Conservation (phyloP, 371 early-diverging fungal species). For the Mortierella sp. region DNA sequence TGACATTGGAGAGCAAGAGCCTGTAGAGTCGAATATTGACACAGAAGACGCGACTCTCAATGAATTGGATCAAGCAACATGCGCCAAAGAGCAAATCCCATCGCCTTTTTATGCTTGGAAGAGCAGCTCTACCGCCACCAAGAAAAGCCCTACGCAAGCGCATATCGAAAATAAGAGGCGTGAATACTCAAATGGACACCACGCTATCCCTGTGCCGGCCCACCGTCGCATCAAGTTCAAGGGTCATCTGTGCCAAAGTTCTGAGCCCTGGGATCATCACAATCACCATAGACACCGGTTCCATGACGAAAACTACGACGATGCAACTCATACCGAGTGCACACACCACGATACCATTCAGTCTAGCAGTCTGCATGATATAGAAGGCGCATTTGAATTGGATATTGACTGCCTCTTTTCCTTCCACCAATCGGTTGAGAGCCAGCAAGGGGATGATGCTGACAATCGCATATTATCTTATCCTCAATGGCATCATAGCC, state of each 20-base stretch:
- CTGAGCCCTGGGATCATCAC: slow-evolving; percentile 15
- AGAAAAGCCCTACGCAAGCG: not conserved
- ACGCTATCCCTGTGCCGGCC: slow-evolving; percentile 4
- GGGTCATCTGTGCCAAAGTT: not conserved
- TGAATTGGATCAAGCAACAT: not conserved
- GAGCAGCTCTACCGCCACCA: not conserved
- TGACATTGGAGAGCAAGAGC: not conserved
- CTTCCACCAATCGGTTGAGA: not conserved
- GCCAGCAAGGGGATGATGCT: not conserved
- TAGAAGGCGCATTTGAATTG: too few relatives aligned
- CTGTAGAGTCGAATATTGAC: not conserved
- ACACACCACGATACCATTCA: too few relatives aligned
- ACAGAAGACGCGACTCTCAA: not conserved
- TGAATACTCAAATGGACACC: slow-evolving; percentile 8
- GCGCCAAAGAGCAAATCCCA: not conserved
- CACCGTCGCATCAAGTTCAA: not conserved
- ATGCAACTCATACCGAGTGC: too few relatives aligned
- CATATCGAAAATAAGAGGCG: not conserved
- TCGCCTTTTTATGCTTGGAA: not conserved
- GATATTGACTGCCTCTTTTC: not conserved
- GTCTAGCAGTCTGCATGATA: too few relatives aligned
- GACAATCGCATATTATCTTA: too few relatives aligned
- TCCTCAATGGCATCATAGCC: too few relatives aligned
- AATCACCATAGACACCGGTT: slow-evolving; percentile 26
- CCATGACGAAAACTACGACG: slow-evolving; percentile 1